Conservation (phyloP, 257 asterid species). For the Osmanthus fragrans region DNA sequence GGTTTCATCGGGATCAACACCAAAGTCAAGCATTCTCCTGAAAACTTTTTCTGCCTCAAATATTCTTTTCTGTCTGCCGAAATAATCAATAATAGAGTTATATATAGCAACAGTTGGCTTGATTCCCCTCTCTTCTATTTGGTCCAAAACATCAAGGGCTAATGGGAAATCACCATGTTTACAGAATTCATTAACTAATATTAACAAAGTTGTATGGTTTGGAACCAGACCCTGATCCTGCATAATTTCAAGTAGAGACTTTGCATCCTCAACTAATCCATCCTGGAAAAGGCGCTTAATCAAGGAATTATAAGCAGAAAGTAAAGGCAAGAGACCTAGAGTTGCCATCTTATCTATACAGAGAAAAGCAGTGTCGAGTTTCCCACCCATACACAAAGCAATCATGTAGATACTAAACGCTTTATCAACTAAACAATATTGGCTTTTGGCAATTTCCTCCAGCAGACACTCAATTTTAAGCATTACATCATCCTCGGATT, state of each 20-base stretch:
- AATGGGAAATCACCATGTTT: background rate
- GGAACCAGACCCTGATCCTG: slow-evolving; percentile 18
- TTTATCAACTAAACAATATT: slow-evolving; percentile 32
- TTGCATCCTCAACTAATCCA: slow-evolving; percentile 44
- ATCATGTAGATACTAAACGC: slow-evolving; percentile 58
- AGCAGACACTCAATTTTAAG: slow-evolving; percentile 46
- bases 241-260: slow-evolving; percentile 47
- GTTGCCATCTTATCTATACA: slow-evolving; percentile 50
- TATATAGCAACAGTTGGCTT: slow-evolving; percentile 4
- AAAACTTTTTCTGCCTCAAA: slow-evolving; percentile 2
- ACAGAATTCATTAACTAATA: slow-evolving; percentile 10
- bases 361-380: slow-evolving; percentile 40
- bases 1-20: slow-evolving; percentile 14
- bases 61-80: background rate
- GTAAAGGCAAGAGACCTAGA: slow-evolving; percentile 39
- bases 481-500: slow-evolving; percentile 25
- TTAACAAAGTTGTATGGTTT: background rate
- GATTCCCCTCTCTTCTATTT: slow-evolving; percentile 10
- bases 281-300: slow-evolving; percentile 47
- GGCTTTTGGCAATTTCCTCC: slow-evolving; percentile 35
- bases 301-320: slow-evolving; percentile 59
- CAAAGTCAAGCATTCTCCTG: slow-evolving; percentile 9
- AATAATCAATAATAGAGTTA: background rate
- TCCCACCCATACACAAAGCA: slow-evolving; percentile 50
- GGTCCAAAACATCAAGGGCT: slow-evolving; percentile 8